phyloP scores from a whole-genome alignment of 2,329 filamentous ascomycete genomes.

The Aureobasidium leucospermi region DNA sequence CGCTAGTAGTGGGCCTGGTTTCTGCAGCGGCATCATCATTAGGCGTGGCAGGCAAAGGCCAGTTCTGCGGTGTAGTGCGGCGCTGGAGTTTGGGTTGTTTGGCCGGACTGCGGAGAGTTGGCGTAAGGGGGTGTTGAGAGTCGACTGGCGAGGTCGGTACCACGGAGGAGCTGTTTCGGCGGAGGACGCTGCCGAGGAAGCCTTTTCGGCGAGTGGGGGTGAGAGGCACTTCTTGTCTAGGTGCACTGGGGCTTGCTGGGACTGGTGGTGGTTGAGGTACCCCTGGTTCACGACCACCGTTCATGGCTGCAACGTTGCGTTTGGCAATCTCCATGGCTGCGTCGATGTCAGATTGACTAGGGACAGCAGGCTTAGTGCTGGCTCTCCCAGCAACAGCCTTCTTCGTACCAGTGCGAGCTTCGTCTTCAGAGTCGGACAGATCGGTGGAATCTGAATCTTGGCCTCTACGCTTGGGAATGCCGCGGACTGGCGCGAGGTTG shows the following conservation, averaged over 20 bases:
- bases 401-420: conserved; percentile 19
- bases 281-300: conserved; percentile 14
- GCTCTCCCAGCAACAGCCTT: conserved; percentile 37
- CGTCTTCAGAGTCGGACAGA: conserved; percentile 39
- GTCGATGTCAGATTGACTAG: conserved; percentile 29
- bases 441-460: conserved; percentile 51
- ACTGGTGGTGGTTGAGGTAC: conserved; percentile 14
- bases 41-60: conserved; percentile 36
- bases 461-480: conserved; percentile 50
- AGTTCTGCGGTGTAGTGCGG: conserved; percentile 25
- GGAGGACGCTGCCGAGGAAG: conserved; percentile 29
- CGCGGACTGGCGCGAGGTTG: conserved; percentile 47
- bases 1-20: conserved; percentile 26
- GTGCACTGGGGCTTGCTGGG: conserved; percentile 21
- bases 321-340: conserved; percentile 30
- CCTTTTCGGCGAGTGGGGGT: conserved; percentile 21
- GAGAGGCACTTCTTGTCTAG: not conserved
- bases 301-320: conserved; percentile 26
- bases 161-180: conserved; percentile 26
- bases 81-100: conserved; percentile 8
- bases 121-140: conserved; percentile 19
- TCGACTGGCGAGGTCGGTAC: conserved; percentile 15
- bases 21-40: not conserved
- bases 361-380: conserved; percentile 26
- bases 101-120: conserved; percentile 22